Conservation (phyloP, 768 basidiomycete genomes). For the Kwoniella sp. region DNA sequence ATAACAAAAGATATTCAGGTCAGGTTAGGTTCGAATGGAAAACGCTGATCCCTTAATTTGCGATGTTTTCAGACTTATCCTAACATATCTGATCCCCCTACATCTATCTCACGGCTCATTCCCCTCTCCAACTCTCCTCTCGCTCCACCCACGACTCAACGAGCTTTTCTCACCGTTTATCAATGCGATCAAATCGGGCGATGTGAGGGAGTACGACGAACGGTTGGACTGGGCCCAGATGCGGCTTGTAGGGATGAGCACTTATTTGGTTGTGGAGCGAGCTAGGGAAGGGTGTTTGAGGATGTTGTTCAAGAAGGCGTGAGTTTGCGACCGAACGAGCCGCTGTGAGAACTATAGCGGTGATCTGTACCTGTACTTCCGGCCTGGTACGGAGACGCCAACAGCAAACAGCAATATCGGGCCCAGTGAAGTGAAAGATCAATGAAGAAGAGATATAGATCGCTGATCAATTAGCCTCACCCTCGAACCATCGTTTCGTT, state of each 20-base stretch:
- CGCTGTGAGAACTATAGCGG: too few relatives aligned
- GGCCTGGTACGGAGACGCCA: too few relatives aligned
- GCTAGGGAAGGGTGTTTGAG: conserved; percentile 84
- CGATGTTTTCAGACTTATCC: conserved; percentile 74
- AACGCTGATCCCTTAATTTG: too few relatives aligned
- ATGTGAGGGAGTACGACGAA: conserved; percentile 76
- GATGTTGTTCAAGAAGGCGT: conserved; percentile 67
- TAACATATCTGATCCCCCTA: conserved; percentile 87
- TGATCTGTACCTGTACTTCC: too few relatives aligned
- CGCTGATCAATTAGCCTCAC: neutral
- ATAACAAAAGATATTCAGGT: too few relatives aligned
- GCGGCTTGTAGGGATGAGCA: conserved; percentile 78
- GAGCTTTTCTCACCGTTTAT: conserved; percentile 81
- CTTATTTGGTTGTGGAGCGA: conserved; percentile 83
- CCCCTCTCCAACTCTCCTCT: conserved; percentile 71
- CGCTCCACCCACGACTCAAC: conserved; percentile 71
- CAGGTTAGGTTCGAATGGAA: too few relatives aligned
- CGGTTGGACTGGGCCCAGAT: conserved; percentile 71
- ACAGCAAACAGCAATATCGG: too few relatives aligned
- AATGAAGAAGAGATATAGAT: too few relatives aligned
- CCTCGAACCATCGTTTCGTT: neutral
- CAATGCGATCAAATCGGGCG: conserved; percentile 72
- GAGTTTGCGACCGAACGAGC: conserved; percentile 34
- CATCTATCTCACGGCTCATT: conserved; percentile 84
- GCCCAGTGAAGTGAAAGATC: too few relatives aligned